Conservation (phyloP, 805 yeast species). For the Ogataea zsoltii region DNA sequence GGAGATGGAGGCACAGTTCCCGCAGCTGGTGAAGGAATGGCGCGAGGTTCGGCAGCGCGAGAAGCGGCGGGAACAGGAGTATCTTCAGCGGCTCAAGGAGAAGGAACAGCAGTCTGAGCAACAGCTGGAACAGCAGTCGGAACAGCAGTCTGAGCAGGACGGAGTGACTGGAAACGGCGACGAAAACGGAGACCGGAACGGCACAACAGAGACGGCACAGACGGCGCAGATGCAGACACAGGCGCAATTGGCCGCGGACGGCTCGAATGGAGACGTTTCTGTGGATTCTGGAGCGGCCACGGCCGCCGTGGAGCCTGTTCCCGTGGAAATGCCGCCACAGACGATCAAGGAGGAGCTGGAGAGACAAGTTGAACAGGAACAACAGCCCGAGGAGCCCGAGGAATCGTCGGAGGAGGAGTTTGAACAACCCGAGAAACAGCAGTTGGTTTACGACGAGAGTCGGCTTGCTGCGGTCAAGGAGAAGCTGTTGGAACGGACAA, state of each 20-base stretch:
- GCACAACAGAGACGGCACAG: no score
- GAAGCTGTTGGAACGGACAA: slow-evolving; percentile 40
- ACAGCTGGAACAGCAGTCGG: no score
- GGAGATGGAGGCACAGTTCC: slow-evolving; percentile 65
- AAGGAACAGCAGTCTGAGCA: slow-evolving; percentile 19
- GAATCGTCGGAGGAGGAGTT: slow-evolving; percentile 23
- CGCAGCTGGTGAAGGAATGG: slow-evolving; percentile 76
- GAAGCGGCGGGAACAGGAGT: slow-evolving; percentile 48
- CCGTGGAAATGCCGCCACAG: slow-evolving; percentile 18
- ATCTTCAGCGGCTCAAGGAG: slow-evolving; percentile 36
- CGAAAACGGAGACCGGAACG: not conserved
- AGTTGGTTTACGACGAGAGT: slow-evolving; percentile 35
- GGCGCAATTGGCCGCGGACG: slow-evolving; percentile 20
- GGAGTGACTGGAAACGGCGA: slow-evolving; percentile 7
- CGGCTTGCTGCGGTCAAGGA: slow-evolving; percentile 32
- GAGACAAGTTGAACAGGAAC: slow-evolving; percentile 16
- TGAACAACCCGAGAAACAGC: slow-evolving; percentile 25
- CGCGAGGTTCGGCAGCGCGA: slow-evolving; percentile 71
- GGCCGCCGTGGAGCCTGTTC: no score
- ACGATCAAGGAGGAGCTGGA: slow-evolving; percentile 13
- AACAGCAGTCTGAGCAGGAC: slow-evolving; percentile 11
- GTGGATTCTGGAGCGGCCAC: no score
- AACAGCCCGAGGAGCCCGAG: slow-evolving; percentile 11
- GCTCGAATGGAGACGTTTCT: no score
- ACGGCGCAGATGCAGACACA: slow-evolving; percentile 24